phyloP scores from a whole-genome alignment of 305 asterid species.

The Rubia balearica region DNA sequence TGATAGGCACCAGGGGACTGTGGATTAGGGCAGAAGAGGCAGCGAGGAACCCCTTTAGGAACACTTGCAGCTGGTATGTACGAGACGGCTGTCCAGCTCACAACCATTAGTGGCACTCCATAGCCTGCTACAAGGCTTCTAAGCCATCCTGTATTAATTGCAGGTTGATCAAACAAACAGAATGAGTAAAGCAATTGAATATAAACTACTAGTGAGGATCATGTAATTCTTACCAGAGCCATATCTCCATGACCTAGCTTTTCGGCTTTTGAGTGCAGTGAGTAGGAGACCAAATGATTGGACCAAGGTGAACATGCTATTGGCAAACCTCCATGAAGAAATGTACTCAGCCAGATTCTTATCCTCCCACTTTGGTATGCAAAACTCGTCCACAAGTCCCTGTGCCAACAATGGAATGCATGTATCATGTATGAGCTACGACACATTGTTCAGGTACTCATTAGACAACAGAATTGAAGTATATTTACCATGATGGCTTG shows the following conservation, averaged over 20 bases:
- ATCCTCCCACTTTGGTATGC: conserved; percentile 59
- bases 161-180: neutral
- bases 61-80: conserved; percentile 66
- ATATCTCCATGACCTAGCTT: conserved; percentile 87
- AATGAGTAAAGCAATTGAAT: neutral
- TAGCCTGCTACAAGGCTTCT: conserved; percentile 86
- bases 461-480: conserved; percentile 62
- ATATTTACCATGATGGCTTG: conserved; percentile 64
- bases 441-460: too few relatives aligned
- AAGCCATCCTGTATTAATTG: conserved; percentile 52
- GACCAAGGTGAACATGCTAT: conserved; percentile 84
- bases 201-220: neutral
- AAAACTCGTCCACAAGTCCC: conserved; percentile 92
- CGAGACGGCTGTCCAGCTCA: conserved; percentile 78
- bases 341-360: conserved; percentile 31
- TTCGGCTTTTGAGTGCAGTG: conserved; percentile 70
- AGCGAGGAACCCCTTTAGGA: conserved; percentile 80
- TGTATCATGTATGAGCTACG: neutral
- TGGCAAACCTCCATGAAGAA: conserved; percentile 87
- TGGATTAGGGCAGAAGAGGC: conserved; percentile 89
- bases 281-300: conserved; percentile 64
- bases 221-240: conserved; percentile 50
- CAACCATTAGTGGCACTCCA: conserved; percentile 91
- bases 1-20: conserved; percentile 85
- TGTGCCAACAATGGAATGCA: conserved; percentile 15